Evolutionary conservation across 495 filamentous ascomycete genomes (phyloP).

Genomic region (Arthonia radiata): DNA sequence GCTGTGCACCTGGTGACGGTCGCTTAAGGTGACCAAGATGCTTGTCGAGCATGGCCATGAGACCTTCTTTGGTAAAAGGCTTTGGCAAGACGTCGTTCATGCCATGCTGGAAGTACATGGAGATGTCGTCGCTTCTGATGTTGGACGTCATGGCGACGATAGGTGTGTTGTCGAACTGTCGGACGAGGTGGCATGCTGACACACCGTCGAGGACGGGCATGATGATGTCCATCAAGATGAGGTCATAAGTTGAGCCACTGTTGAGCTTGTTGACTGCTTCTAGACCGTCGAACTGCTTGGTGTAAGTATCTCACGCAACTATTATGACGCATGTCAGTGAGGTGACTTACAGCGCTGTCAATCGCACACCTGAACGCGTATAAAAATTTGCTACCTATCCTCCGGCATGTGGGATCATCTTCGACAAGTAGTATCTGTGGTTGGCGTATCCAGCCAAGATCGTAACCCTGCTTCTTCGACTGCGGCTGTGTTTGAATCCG

Average conservation of each 20-base stretch:
- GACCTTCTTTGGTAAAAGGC: slow-evolving; percentile 87
- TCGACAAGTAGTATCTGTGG: slow-evolving; percentile 83
- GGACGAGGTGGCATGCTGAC: slow-evolving; percentile 79
- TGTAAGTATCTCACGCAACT: slow-evolving; percentile 5
- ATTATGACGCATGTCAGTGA: neutral
- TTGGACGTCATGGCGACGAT: slow-evolving; percentile 99
- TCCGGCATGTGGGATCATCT: slow-evolving; percentile 79
- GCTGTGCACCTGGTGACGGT: slow-evolving; percentile 4
- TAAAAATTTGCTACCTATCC: slow-evolving; percentile 87
- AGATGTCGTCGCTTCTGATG: slow-evolving; percentile 87
- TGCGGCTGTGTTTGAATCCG: slow-evolving; percentile 24
- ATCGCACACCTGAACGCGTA: slow-evolving; percentile 72
- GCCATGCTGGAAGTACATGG: slow-evolving; percentile 94
- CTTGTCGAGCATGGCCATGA: slow-evolving; percentile 73
- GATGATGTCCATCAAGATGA: slow-evolving; percentile 97
- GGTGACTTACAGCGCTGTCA: slow-evolving; percentile 59
- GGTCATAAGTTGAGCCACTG: slow-evolving; percentile 56
- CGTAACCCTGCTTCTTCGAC: slow-evolving; percentile 43
- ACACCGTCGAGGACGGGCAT: slow-evolving; percentile 95
- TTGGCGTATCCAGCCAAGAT: slow-evolving; percentile 56
- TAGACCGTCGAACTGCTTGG: slow-evolving; percentile 51
- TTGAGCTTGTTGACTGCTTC: slow-evolving; percentile 88
- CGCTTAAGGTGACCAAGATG: slow-evolving; percentile 55
- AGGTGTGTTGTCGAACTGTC: slow-evolving; percentile 59
- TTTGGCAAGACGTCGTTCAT: slow-evolving; percentile 98